phyloP scores from a whole-genome alignment of 2,329 filamentous ascomycete species.

The Arthrobotrys pseudoclavata region DNA sequence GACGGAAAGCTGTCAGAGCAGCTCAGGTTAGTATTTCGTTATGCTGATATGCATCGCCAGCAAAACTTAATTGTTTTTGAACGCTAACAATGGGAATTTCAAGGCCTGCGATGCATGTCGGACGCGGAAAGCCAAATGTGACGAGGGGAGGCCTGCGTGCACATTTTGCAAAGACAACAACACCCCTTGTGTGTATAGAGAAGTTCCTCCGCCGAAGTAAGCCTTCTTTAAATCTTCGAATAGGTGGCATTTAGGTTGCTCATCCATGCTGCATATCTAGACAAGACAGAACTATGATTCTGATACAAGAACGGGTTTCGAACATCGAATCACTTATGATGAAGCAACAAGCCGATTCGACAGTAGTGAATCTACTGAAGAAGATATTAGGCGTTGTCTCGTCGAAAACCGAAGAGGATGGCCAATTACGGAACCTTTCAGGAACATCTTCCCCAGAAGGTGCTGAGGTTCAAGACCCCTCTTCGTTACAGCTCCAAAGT shows the following conservation, averaged over 20 bases:
- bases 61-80: slow-evolving; percentile 59
- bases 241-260: slow-evolving; percentile 18
- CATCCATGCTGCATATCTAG: slow-evolving; percentile 62
- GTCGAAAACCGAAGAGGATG: slow-evolving; percentile 55
- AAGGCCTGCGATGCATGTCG: slow-evolving; percentile 93
- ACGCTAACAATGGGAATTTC: slow-evolving; percentile 25
- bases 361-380: slow-evolving; percentile 64
- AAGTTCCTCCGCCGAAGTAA: slow-evolving; percentile 91
- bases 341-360: slow-evolving; percentile 64
- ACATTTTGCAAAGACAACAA: slow-evolving; percentile 88
- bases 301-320: slow-evolving; percentile 68
- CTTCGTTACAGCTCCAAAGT: slow-evolving; percentile 21
- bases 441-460: slow-evolving; percentile 37
- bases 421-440: slow-evolving; percentile 29
- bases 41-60: slow-evolving; percentile 29
- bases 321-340: slow-evolving; percentile 64
- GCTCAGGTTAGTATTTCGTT: slow-evolving; percentile 70
- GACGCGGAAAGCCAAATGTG: slow-evolving; percentile 89
- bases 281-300: slow-evolving; percentile 70
- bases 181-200: slow-evolving; percentile 86
- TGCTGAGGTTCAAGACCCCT: slow-evolving; percentile 34
- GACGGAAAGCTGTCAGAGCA: slow-evolving; percentile 76
- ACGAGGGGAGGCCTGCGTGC: slow-evolving; percentile 85
- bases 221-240: slow-evolving; percentile 64
- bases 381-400: slow-evolving; percentile 42